A percentile compares a stretch with the other conserved stretches of the same genome.
phyloP scores from a whole-genome alignment of 2,329 filamentous ascomycete species.

The Phaeosphaeriaceae sp. region DNA sequence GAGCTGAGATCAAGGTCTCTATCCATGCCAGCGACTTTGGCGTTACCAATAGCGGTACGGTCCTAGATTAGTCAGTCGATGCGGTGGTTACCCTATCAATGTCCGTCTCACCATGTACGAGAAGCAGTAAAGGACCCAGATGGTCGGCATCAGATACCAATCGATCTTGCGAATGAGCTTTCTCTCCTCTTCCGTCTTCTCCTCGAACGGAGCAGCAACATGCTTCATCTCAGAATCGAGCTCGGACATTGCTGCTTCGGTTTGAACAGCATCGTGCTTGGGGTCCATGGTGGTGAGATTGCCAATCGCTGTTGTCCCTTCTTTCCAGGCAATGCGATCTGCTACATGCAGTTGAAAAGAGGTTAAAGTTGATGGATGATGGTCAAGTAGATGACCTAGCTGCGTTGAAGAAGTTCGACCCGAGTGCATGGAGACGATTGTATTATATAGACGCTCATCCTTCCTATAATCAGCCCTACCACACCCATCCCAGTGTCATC shows the following conservation, averaged over 20 bases:
- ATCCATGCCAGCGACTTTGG: conserved; percentile 41
- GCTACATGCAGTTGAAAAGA: neutral
- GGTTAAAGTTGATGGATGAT: neutral
- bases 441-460: neutral
- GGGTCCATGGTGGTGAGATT: conserved; percentile 12
- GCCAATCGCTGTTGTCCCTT: conserved; percentile 11
- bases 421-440: neutral
- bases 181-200: conserved; percentile 26
- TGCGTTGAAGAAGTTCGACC: neutral
- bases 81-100: neutral
- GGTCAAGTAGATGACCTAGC: neutral
- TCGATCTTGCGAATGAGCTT: conserved; percentile 33
- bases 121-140: conserved; percentile 33
- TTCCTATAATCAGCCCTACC: neutral
- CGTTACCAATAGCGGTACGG: conserved; percentile 52
- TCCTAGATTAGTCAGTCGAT: conserved; percentile 15
- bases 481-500: neutral
- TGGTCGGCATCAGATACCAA: conserved; percentile 33
- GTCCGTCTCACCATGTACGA: conserved; percentile 27
- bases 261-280: conserved; percentile 13
- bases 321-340: conserved; percentile 10
- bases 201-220: conserved; percentile 12
- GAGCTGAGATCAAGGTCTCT: conserved; percentile 46
- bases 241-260: conserved; percentile 3
- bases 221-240: conserved; percentile 10